Percentiles rank a stretch among this genome's conserved stretches.
These are phyloP conservation scores for Chrysosporium queenslandicum DNA, from an alignment of 2,329 filamentous ascomycete species.

Conservation along the genomic window DNA sequence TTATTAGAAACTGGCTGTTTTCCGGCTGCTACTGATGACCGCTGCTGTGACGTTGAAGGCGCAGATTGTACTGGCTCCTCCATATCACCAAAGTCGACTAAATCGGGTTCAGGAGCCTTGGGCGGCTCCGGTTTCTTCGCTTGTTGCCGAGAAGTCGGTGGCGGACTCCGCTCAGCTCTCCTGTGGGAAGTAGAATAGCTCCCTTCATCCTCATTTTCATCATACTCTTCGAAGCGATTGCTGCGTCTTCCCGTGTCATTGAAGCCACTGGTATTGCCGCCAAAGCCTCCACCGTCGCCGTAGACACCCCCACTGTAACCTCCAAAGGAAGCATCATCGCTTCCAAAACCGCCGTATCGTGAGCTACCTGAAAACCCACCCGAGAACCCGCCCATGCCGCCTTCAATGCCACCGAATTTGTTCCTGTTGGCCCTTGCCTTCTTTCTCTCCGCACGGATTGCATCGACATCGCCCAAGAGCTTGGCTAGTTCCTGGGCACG, in stretches of 20 bases:
- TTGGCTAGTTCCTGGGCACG: conserved; percentile 91
- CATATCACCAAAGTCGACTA: conserved; percentile 76
- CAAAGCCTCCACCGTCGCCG: conserved; percentile 91
- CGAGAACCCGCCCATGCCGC: conserved; percentile 51
- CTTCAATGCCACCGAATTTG: conserved; percentile 92
- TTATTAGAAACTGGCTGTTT: conserved; percentile 39
- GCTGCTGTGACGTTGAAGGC: conserved; percentile 28
- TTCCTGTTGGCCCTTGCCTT: conserved; percentile 83
- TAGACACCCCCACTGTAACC: conserved; percentile 69
- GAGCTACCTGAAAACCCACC: conserved; percentile 47
- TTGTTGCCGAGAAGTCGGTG: conserved; percentile 27
- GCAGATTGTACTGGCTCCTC: conserved; percentile 42
- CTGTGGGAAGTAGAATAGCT: conserved; percentile 44
- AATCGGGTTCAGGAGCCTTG: conserved; percentile 80
- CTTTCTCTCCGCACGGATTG: conserved; percentile 56
- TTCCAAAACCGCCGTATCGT: conserved; percentile 85
- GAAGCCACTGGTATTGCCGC: conserved; percentile 65
- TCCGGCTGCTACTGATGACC: conserved; percentile 28
- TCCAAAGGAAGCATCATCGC: conserved; percentile 56
- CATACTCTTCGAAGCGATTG: conserved; percentile 90
- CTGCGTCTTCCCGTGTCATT: conserved; percentile 51
- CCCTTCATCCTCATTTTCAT: conserved; percentile 79
- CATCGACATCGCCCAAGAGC: conserved; percentile 63
- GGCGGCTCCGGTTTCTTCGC: conserved; percentile 58
- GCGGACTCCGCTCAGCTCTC: conserved; percentile 36